phyloP scores from a whole-genome alignment of 2,329 filamentous ascomycete species.

The Myriosclerotinia curreyana region DNA sequence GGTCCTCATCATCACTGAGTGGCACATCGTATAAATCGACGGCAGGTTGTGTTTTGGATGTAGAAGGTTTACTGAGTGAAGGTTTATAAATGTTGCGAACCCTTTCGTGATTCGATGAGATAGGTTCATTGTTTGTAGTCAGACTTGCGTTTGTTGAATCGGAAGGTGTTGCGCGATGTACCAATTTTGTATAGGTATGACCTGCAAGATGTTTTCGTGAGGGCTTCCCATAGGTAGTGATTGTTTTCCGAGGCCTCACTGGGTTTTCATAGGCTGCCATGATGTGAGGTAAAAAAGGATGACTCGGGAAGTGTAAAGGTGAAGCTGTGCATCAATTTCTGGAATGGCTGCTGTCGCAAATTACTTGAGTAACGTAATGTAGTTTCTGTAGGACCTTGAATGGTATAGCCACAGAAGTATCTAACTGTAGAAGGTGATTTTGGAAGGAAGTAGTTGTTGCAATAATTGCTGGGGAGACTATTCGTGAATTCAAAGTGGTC shows the following conservation, averaged over 20 bases:
- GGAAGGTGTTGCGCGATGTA: slow-evolving; percentile 29
- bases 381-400: not conserved
- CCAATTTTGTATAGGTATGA: slow-evolving; percentile 29
- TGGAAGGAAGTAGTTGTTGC: not conserved
- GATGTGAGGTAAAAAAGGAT: slow-evolving; percentile 15
- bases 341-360: slow-evolving; percentile 12
- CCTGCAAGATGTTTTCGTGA: slow-evolving; percentile 36
- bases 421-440: not conserved
- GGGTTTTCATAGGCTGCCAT: slow-evolving; percentile 36
- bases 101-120: slow-evolving; percentile 13
- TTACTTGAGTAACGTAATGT: not conserved
- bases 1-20: slow-evolving; percentile 29
- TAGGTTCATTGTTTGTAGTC: slow-evolving; percentile 17
- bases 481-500: not conserved
- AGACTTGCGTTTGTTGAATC: slow-evolving; percentile 25
- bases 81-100: slow-evolving; percentile 6
- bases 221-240: slow-evolving; percentile 40
- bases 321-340: slow-evolving; percentile 16
- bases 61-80: slow-evolving; percentile 18
- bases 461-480: not conserved
- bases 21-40: slow-evolving; percentile 32
- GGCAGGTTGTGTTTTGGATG: slow-evolving; percentile 4
- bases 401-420: not conserved
- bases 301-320: slow-evolving; percentile 7
- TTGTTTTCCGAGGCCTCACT: slow-evolving; percentile 33